Base-by-base conservation (phyloP, 176 grass and related monocot genomes). In the Coix lacrymajobi region DNA sequence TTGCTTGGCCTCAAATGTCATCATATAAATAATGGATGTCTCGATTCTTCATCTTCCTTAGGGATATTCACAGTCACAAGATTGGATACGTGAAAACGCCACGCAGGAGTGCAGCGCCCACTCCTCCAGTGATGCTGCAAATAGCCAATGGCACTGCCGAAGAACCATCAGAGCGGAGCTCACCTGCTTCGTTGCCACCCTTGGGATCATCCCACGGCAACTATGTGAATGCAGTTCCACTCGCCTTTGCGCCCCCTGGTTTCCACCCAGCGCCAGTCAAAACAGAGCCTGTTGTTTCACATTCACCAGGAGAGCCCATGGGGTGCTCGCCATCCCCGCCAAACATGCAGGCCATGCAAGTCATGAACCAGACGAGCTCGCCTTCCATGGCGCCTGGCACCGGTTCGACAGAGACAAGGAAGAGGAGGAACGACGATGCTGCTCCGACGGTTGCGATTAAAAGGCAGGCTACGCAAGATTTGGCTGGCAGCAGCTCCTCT, bases 21-120 rank as follows among this genome's bases (percentile, higher is more conserved):
- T 14, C 17, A 26, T 41, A 37, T 36, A 58, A 61, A 58, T n/a
- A n/a, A n/a, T n/a, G n/a, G n/a, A n/a, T 61, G 45, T 79, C 69
- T 76, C 31, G 19, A 38, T 77, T 33, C 29, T 66, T 79, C 48
- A 72, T 33, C 29, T 66, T 79, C 48, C 25, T 64, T 40, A 92
- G 90, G 86, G 86, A 83, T 72, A 20, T 64, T 34, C 36, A 92
- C 39, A 24, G 83, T 72, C 22, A 79, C 33, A n/a, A 83, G 60
- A 22, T 86, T 76, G 90, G 86, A 64, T 86, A 89, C 22, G 14
- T 39, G 6, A 82, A 82, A 43, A 19, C 1, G 1, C 62, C 43
- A 4, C 64, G 41, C 31, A 8, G 15, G 0, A 43, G 64, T 29
- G 25, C 71, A 71, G 44, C 82, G 29, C 17, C 75, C 0, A 1